These are phyloP conservation scores for Microcyclospora pomicola DNA, from an alignment of 2,329 filamentous ascomycete species.

Conservation along the genomic window DNA sequence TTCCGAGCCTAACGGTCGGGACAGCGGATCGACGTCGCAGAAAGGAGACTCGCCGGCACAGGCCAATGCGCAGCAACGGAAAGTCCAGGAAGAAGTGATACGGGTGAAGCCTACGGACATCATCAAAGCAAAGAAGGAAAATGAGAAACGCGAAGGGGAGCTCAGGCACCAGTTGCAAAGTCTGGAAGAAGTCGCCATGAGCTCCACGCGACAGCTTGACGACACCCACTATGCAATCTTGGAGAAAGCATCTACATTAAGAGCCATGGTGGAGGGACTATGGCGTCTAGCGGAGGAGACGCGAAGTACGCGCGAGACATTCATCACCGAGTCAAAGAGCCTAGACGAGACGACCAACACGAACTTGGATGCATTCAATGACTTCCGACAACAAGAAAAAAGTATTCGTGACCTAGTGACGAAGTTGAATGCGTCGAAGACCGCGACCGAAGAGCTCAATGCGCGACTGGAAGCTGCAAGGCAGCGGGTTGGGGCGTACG, in stretches of 20 bases:
- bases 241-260: slow-evolving; percentile 51
- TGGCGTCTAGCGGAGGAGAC: slow-evolving; percentile 53
- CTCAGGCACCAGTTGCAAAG: slow-evolving; percentile 27
- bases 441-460: slow-evolving; percentile 46
- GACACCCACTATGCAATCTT: slow-evolving; percentile 61
- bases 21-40: slow-evolving; percentile 4
- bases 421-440: slow-evolving; percentile 46
- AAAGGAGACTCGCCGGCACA: neutral
- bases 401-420: slow-evolving; percentile 48
- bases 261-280: slow-evolving; percentile 49
- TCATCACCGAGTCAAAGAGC: slow-evolving; percentile 45
- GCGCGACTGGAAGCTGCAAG: slow-evolving; percentile 51
- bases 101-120: slow-evolving; percentile 27
- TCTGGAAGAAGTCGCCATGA: slow-evolving; percentile 44
- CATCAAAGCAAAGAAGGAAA: slow-evolving; percentile 23
- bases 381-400: slow-evolving; percentile 51
- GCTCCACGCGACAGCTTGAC: slow-evolving; percentile 51
- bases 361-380: slow-evolving; percentile 47
- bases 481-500: slow-evolving; percentile 52
- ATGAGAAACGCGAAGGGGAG: slow-evolving; percentile 27
- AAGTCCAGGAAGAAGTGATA: slow-evolving; percentile 4
- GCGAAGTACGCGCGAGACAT: slow-evolving; percentile 29
- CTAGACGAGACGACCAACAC: slow-evolving; percentile 46
- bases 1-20: slow-evolving; percentile 12
- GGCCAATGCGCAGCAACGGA: slow-evolving; percentile 2